Conservation (phyloP, 2,329 filamentous ascomycete genomes). For the Fusarium proliferatum region DNA sequence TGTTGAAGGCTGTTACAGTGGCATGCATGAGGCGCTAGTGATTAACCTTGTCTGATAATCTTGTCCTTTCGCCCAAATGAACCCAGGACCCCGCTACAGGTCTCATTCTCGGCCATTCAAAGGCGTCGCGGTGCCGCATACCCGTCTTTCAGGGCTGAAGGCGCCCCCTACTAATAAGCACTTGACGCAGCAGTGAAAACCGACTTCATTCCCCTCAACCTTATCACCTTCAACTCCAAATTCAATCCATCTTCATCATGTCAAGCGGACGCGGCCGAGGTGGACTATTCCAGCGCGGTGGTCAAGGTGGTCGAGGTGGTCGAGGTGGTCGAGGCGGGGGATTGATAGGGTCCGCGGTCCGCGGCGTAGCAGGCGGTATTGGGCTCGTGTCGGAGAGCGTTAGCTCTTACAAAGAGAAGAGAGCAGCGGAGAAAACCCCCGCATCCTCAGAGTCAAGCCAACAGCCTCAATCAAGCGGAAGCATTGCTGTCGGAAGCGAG, state of each 20-base stretch:
- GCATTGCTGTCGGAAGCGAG: neutral
- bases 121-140: slow-evolving; percentile 3
- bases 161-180: neutral
- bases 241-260: neutral
- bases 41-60: neutral
- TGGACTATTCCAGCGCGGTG: neutral
- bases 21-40: neutral
- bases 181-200: neutral
- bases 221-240: neutral
- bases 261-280: slow-evolving; percentile 3
- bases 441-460: neutral
- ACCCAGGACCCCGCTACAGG: neutral
- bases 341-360: slow-evolving; percentile 7
- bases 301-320: neutral
- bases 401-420: slow-evolving; percentile 20
- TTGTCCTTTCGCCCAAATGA: neutral
- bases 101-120: neutral
- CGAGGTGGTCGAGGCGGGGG: slow-evolving; percentile 1
- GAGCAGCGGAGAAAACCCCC: neutral
- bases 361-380: slow-evolving; percentile 16
- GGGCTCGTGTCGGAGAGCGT: slow-evolving; percentile 17
- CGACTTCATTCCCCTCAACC: neutral
- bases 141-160: neutral
- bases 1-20: neutral
- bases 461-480: neutral